These are phyloP conservation scores for Monosporascus sp. DNA, from an alignment of 2,329 filamentous ascomycete species.

Conservation along the genomic window DNA sequence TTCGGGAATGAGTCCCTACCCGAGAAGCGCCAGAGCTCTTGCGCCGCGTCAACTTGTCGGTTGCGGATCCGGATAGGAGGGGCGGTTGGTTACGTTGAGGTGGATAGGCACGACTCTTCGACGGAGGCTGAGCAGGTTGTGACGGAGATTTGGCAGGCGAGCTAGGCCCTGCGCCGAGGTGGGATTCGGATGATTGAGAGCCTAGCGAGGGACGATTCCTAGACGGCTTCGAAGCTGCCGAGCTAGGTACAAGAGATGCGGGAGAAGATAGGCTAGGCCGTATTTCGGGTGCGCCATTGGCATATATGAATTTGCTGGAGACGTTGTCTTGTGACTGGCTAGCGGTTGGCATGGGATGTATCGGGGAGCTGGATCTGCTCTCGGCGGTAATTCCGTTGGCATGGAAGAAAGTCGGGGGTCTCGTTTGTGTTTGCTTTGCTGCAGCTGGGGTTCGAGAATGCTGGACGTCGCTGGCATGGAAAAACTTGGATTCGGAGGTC, in stretches of 20 bases:
- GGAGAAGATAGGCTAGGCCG: conserved; percentile 30
- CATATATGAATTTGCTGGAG: conserved; percentile 69
- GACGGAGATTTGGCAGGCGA: conserved; percentile 45
- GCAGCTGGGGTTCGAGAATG: conserved; percentile 29
- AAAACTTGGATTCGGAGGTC: conserved; percentile 65
- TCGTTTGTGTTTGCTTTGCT: conserved; percentile 28
- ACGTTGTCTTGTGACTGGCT: conserved; percentile 31
- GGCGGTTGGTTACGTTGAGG: conserved; percentile 28
- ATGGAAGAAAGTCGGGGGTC: conserved; percentile 49
- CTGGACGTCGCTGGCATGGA: conserved; percentile 79
- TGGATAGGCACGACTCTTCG: conserved; percentile 14
- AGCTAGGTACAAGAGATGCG: conserved; percentile 36
- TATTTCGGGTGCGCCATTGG: conserved; percentile 56
- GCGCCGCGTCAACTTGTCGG: conserved; percentile 30
- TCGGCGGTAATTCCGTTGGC: conserved; percentile 45
- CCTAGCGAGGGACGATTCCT: conserved; percentile 29
- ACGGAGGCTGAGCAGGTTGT: conserved; percentile 14
- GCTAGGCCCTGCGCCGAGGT: conserved; percentile 35
- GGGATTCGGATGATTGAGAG: background rate
- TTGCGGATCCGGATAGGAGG: conserved; percentile 30
- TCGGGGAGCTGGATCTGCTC: conserved; percentile 29
- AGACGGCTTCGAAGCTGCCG: conserved; percentile 40
- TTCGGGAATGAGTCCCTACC: conserved; percentile 33
- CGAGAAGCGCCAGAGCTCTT: conserved; percentile 39
- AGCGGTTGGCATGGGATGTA: conserved; percentile 28